Percentiles rank a stretch among this genome's conserved stretches.
Conservation (phyloP, 2,329 filamentous ascomycete species). For the Aspergillus melleus region DNA sequence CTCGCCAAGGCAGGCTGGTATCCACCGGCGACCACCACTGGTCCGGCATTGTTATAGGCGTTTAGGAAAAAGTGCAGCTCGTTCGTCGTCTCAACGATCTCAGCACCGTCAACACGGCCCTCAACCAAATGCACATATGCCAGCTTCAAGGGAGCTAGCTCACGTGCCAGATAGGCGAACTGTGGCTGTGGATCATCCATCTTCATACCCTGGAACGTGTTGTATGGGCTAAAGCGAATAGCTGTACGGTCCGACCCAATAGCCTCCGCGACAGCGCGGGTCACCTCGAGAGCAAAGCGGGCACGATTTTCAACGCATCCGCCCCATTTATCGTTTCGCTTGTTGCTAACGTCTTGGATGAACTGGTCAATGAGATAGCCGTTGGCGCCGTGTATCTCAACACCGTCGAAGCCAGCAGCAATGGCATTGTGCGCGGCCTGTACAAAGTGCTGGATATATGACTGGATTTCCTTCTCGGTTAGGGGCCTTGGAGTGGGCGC, state of each 20-base stretch:
- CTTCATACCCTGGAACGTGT: slow-evolving; percentile 49
- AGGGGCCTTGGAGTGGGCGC: slow-evolving; percentile 32
- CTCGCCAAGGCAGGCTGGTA: slow-evolving; percentile 44
- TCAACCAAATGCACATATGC: slow-evolving; percentile 65
- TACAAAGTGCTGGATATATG: slow-evolving; percentile 45
- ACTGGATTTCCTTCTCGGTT: slow-evolving; percentile 45
- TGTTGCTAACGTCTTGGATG: slow-evolving; percentile 48
- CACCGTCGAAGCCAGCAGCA: slow-evolving; percentile 54
- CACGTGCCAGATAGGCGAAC: slow-evolving; percentile 58
- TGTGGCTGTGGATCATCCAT: slow-evolving; percentile 64
- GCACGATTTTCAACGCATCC: slow-evolving; percentile 53
- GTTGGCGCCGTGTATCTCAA: slow-evolving; percentile 52
- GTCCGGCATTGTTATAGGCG: slow-evolving; percentile 42
- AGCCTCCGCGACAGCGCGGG: slow-evolving; percentile 42
- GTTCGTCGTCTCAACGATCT: slow-evolving; percentile 35
- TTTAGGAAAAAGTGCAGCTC: slow-evolving; percentile 43
- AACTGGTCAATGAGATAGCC: slow-evolving; percentile 57
- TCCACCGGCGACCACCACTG: slow-evolving; percentile 53
- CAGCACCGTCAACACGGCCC: slow-evolving; percentile 46
- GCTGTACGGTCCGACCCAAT: slow-evolving; percentile 48
- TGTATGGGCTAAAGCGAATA: slow-evolving; percentile 51
- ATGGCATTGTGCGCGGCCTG: slow-evolving; percentile 53
- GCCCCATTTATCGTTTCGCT: slow-evolving; percentile 52
- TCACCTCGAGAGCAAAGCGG: slow-evolving; percentile 56
- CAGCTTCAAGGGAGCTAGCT: slow-evolving; percentile 54